Conservation (phyloP, 75 land plant genomes). For the Pinus taeda region DNA sequence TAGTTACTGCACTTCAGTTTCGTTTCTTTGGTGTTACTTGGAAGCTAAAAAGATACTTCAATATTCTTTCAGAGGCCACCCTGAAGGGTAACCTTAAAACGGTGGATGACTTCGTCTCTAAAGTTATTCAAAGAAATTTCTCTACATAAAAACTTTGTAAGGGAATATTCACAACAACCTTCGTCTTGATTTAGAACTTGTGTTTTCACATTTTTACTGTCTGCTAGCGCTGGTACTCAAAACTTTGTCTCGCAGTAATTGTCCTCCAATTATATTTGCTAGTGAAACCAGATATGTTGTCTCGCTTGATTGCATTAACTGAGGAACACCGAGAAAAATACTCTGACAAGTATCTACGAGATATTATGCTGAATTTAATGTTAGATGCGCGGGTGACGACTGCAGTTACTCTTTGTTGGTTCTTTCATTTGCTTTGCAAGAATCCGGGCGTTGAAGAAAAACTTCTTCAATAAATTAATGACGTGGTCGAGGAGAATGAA, state of each 20-base stretch:
- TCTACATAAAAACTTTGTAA: neutral
- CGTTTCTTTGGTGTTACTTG: slow-evolving; percentile 50
- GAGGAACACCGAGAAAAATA: too few species aligned
- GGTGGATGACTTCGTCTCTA: slow-evolving; percentile 48
- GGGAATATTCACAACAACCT: neutral
- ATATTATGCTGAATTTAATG: too few species aligned
- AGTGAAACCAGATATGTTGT: slow-evolving; percentile 9
- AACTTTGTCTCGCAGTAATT: neutral
- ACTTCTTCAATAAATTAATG: slow-evolving; percentile 19
- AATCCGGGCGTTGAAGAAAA: slow-evolving; percentile 50
- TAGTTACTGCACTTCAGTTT: slow-evolving; percentile 19
- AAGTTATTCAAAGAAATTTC: slow-evolving; percentile 26
- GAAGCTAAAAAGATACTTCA: slow-evolving; percentile 46
- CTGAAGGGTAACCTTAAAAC: slow-evolving; percentile 30
- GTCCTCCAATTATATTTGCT: neutral
- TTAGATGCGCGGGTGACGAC: too few species aligned
- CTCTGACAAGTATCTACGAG: too few species aligned
- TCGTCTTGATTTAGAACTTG: neutral
- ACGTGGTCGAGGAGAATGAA: slow-evolving; percentile 6
- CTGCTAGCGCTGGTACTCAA: neutral
- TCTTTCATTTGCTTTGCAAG: too few species aligned
- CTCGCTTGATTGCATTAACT: too few species aligned
- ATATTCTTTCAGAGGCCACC: slow-evolving; percentile 50
- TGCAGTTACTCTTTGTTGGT: too few species aligned
- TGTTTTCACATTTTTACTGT: neutral